Percentiles rank a stretch among this genome's conserved stretches.
phyloP scores from a whole-genome alignment of 305 asterid genomes.

The Petunia hybrid region DNA sequence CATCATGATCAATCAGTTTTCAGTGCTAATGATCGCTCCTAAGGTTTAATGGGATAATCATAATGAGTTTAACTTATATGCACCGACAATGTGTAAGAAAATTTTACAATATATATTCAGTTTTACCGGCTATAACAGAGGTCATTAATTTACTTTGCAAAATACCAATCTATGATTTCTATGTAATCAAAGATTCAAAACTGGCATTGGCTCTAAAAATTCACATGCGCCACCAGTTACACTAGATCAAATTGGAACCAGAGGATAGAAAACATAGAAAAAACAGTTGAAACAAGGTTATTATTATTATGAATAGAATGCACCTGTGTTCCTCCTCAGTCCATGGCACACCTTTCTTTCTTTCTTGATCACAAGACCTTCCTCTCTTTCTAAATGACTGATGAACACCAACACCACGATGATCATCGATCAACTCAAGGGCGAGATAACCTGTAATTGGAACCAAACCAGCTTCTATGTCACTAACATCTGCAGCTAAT shows the following conservation, averaged over 20 bases:
- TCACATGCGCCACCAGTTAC: neutral
- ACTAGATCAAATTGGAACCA: neutral
- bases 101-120: too few species aligned
- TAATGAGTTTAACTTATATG: too few species aligned
- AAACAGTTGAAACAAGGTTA: neutral
- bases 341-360: slow-evolving; percentile 91
- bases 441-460: slow-evolving; percentile 72
- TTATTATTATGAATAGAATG: neutral
- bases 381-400: slow-evolving; percentile 58
- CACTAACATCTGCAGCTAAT: slow-evolving; percentile 72
- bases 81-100: too few species aligned
- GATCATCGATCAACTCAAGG: slow-evolving; percentile 53
- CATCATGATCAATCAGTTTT: neutral
- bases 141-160: too few species aligned
- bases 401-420: slow-evolving; percentile 39
- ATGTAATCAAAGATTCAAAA: neutral
- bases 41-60: too few species aligned
- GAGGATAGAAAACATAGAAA: too few species aligned
- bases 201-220: neutral
- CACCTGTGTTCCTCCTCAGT: slow-evolving; percentile 94
- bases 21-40: too few species aligned
- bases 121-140: too few species aligned
- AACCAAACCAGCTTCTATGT: slow-evolving; percentile 85
- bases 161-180: neutral
- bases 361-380: slow-evolving; percentile 65